Conservation (phyloP, 1,284 basidiomycete genomes). For the Sanguinoderma infundibulare region DNA sequence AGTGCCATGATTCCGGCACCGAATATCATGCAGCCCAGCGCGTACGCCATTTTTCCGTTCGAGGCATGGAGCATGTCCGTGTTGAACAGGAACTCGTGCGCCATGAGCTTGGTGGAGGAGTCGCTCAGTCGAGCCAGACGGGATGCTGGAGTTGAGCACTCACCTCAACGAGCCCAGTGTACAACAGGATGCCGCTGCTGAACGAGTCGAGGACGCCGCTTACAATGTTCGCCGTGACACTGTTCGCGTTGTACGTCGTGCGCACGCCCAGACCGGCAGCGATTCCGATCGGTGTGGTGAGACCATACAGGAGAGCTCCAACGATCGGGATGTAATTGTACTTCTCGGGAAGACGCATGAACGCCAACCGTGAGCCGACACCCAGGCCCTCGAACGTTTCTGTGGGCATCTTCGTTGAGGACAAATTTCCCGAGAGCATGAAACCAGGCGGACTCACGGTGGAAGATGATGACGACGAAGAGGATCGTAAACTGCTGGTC, state of each 20-base stretch:
- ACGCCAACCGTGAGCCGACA: conserved; percentile 84
- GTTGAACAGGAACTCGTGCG: conserved; percentile 92
- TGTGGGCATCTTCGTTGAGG: conserved; percentile 32
- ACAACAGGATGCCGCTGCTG: conserved; percentile 89
- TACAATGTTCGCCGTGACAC: conserved; percentile 76
- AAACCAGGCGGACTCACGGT: conserved; percentile 56
- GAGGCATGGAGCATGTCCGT: conserved; percentile 78
- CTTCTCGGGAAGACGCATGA: conserved; percentile 62
- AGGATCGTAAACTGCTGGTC: conserved; percentile 81
- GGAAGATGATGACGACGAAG: conserved; percentile 91
- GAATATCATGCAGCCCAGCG: conserved; percentile 73
- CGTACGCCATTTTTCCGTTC: conserved; percentile 67
- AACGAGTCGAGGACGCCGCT: conserved; percentile 86
- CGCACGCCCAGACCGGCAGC: conserved; percentile 87
- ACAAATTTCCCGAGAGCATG: neutral
- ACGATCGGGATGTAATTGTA: conserved; percentile 67
- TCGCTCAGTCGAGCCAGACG: conserved; percentile 5
- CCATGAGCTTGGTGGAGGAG: conserved; percentile 63
- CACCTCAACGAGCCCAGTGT: conserved; percentile 91
- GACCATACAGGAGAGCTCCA: conserved; percentile 73
- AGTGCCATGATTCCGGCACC: conserved; percentile 87
- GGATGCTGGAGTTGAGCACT: conserved; percentile 8
- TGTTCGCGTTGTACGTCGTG: conserved; percentile 80
- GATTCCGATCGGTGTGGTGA: conserved; percentile 86
- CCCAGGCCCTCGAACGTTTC: conserved; percentile 93